Conservation (phyloP, 1,139 yeast genomes). For the Kazachstania sp. region DNA sequence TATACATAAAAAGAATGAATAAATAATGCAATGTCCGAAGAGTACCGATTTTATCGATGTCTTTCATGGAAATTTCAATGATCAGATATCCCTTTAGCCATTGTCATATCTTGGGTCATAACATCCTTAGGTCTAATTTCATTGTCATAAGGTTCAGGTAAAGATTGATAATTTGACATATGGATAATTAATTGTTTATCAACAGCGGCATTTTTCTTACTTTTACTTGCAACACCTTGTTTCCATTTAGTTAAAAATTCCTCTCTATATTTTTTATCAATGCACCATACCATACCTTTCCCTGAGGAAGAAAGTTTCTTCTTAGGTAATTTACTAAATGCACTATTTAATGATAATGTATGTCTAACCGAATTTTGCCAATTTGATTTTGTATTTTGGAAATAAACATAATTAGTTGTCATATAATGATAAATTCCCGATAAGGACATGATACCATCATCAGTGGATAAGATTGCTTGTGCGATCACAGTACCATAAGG, state of each 20-base stretch:
- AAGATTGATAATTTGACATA: conserved; percentile 55
- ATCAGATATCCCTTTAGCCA: conserved; percentile 3
- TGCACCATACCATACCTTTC: conserved; percentile 98
- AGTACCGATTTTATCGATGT: too few relatives aligned
- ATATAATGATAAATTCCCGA: conserved; percentile 91
- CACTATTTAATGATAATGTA: conserved; percentile 68
- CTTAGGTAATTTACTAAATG: conserved; percentile 90
- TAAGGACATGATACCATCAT: conserved; percentile 77
- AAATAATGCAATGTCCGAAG: not conserved
- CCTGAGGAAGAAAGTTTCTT: conserved; percentile 83
- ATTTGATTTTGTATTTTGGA: conserved; percentile 80
- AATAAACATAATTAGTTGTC: conserved; percentile 74
- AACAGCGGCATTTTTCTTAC: conserved; percentile 67
- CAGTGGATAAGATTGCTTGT: conserved; percentile 83
- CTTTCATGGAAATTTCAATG: too few relatives aligned
- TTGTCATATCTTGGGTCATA: conserved; percentile 2
- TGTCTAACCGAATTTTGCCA: conserved; percentile 87
- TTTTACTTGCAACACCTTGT: conserved; percentile 56
- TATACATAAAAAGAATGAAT: too few relatives aligned
- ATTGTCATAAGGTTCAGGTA: conserved; percentile 37
- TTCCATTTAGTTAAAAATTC: conserved; percentile 75
- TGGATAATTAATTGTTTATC: conserved; percentile 68
- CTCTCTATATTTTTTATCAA: conserved; percentile 68
- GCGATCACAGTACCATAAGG: conserved; percentile 97
- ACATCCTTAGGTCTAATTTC: conserved; percentile 1